Evolutionary conservation across 306 rosid genomes (phyloP).

Genomic region (Glycyrrhiza uralensis): DNA sequence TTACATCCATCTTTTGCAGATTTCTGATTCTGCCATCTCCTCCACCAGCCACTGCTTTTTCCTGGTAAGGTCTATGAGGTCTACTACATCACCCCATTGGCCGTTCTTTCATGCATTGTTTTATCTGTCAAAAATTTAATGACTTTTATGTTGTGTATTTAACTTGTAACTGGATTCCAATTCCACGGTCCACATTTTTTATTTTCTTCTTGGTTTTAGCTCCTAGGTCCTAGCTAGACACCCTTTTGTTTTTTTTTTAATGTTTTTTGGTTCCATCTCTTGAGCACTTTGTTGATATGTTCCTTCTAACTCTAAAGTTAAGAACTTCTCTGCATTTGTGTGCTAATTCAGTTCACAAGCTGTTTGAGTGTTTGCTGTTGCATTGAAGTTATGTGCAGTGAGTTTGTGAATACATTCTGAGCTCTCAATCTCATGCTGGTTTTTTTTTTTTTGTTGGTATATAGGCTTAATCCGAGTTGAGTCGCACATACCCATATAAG

Average conservation of each 20-base stretch:
- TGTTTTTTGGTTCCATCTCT: not conserved
- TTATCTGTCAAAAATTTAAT: not conserved
- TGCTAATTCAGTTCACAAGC: not conserved
- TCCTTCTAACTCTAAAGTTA: not conserved
- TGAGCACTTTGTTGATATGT: slow-evolving; percentile 42
- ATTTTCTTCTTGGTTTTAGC: slow-evolving; percentile 26
- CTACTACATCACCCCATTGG: not conserved
- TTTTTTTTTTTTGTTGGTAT: no score
- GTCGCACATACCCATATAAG: no score
- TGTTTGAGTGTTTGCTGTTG: not conserved
- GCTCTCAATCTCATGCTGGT: not conserved
- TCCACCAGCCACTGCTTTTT: not conserved
- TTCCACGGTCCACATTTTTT: slow-evolving; percentile 39
- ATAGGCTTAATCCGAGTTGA: no score
- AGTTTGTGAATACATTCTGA: slow-evolving; percentile 12
- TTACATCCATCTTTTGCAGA: slow-evolving; percentile 17
- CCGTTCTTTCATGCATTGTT: slow-evolving; percentile 14
- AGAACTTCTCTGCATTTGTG: slow-evolving; percentile 13
- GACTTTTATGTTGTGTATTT: slow-evolving; percentile 11
- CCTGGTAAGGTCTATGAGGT: slow-evolving; percentile 19
- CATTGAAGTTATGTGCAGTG: not conserved
- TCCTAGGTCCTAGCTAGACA: not conserved
- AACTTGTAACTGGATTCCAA: slow-evolving; percentile 1
- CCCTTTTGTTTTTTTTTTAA: not conserved
- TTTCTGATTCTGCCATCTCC: slow-evolving; percentile 26